Evolutionary conservation across 805 yeast species (phyloP).

Genomic region (Torulaspora quercuum): DNA sequence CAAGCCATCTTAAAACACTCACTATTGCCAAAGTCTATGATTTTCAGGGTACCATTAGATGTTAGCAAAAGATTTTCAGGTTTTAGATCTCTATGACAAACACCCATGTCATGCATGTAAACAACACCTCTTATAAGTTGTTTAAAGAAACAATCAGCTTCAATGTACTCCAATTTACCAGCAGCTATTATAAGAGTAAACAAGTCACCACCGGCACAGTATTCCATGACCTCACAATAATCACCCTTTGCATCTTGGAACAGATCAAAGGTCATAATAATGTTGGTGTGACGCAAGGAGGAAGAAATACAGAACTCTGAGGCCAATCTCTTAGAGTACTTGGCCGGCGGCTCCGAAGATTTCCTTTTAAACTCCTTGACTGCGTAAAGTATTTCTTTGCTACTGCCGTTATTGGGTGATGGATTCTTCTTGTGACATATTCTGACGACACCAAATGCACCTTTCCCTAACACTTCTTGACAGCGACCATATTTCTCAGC

Average conservation of each 20-base stretch:
- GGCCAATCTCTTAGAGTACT: slow-evolving; percentile 69
- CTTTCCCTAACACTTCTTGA: slow-evolving; percentile 91
- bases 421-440: slow-evolving; percentile 67
- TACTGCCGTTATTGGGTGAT: slow-evolving; percentile 20
- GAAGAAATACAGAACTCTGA: slow-evolving; percentile 81
- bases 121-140: slow-evolving; percentile 79
- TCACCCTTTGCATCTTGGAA: slow-evolving; percentile 79
- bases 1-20: slow-evolving; percentile 83
- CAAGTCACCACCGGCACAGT: slow-evolving; percentile 77
- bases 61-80: slow-evolving; percentile 88
- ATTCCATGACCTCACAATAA: slow-evolving; percentile 83
- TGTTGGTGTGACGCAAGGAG: slow-evolving; percentile 71
- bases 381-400: slow-evolving; percentile 60
- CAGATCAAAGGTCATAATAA: slow-evolving; percentile 71
- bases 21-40: slow-evolving; percentile 85
- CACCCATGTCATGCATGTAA: slow-evolving; percentile 87
- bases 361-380: slow-evolving; percentile 79
- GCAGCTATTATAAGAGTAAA: slow-evolving; percentile 69
- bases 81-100: slow-evolving; percentile 88
- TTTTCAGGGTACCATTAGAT: slow-evolving; percentile 66
- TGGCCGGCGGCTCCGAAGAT: slow-evolving; percentile 58
- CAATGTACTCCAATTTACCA: slow-evolving; percentile 75
- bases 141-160: slow-evolving; percentile 88
- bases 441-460: slow-evolving; percentile 91
- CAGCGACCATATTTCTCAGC: slow-evolving; percentile 90